phyloP scores from a whole-genome alignment of 1,284 basidiomycete species.

The Cutaneotrichosporon sp. region DNA sequence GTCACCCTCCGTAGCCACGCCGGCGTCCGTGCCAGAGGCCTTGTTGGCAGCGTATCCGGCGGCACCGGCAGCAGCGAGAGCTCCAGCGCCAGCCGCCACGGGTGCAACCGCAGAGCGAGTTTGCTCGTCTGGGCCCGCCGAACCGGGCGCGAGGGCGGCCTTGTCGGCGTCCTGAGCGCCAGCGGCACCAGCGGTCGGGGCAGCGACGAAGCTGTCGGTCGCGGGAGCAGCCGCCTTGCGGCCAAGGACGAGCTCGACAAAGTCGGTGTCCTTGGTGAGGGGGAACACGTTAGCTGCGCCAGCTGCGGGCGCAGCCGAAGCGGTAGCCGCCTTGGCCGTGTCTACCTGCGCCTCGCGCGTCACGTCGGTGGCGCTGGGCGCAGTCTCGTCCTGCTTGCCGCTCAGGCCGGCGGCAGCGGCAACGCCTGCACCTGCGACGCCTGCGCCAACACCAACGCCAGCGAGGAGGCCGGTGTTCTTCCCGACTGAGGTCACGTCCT shows the following conservation, averaged over 20 bases:
- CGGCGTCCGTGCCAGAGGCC: not conserved
- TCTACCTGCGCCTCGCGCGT: too few species aligned
- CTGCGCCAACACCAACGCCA: too few species aligned
- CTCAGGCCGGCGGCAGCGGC: too few species aligned
- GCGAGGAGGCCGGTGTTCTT: not conserved
- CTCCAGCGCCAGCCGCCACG: not conserved
- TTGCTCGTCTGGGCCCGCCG: too few species aligned
- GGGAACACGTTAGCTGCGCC: not conserved
- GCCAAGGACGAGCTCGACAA: constrained; percentile 4
- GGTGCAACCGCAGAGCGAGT: too few species aligned
- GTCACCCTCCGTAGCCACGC: not conserved
- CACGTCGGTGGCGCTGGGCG: too few species aligned
- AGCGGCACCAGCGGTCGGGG: constrained; percentile 2
- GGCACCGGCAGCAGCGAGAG: constrained; percentile 13
- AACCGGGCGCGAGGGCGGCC: too few species aligned
- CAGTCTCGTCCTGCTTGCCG: too few species aligned
- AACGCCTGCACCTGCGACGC: too few species aligned
- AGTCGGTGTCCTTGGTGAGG: constrained; percentile 4
- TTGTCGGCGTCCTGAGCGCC: constrained; percentile 5
- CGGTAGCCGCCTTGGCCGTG: constrained; percentile 24
- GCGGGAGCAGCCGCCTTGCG: not conserved
- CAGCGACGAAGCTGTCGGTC: not conserved
- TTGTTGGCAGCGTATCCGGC: not conserved
- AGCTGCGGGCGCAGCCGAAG: constrained; percentile 3
- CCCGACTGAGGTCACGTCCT: not conserved